Evolutionary conservation across 768 basidiomycete species (phyloP).

Genomic region (Leccinum fibrillosum): DNA sequence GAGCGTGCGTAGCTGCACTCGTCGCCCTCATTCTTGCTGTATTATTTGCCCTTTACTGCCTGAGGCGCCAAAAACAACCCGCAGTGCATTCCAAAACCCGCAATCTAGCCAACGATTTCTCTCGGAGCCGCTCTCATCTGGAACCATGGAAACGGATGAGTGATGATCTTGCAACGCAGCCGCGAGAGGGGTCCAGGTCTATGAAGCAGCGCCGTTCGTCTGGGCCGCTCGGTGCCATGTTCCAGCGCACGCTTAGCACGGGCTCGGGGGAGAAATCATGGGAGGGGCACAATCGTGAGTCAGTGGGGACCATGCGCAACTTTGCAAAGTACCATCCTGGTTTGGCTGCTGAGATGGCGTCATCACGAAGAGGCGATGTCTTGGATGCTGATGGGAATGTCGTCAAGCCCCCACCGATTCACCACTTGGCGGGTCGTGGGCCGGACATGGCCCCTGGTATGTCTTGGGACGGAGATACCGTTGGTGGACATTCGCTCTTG

Average conservation of each 20-base stretch:
- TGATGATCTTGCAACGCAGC: conserved; percentile 44
- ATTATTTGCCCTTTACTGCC: conserved; percentile 52
- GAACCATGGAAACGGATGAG: conserved; percentile 60
- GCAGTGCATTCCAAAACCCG: conserved; percentile 31
- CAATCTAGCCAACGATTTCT: conserved; percentile 40
- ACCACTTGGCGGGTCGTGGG: conserved; percentile 43
- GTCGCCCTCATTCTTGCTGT: conserved; percentile 47
- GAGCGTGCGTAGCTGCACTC: conserved; percentile 60
- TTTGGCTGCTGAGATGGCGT: conserved; percentile 51
- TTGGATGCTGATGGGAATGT: conserved; percentile 20
- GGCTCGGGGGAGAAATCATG: conserved; percentile 46
- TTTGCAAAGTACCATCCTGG: conserved; percentile 60
- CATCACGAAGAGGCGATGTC: conserved; percentile 22
- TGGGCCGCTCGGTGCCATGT: conserved; percentile 55
- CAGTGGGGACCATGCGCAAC: conserved; percentile 33
- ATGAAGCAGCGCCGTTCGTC: conserved; percentile 39
- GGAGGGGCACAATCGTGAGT: conserved; percentile 36
- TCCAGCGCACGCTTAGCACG: conserved; percentile 55
- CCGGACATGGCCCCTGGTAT: conserved; percentile 36
- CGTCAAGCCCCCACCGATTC: conserved; percentile 32
- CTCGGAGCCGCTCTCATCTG: conserved; percentile 40
- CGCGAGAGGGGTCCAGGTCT: conserved; percentile 36
- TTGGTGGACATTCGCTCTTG: conserved; percentile 47
- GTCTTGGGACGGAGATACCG: conserved; percentile 52
- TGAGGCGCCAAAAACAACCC: conserved; percentile 36